These are phyloP conservation scores for Allomyces javanicus DNA, from an alignment of 192 early-diverging fungal species.

Conservation along the genomic window DNA sequence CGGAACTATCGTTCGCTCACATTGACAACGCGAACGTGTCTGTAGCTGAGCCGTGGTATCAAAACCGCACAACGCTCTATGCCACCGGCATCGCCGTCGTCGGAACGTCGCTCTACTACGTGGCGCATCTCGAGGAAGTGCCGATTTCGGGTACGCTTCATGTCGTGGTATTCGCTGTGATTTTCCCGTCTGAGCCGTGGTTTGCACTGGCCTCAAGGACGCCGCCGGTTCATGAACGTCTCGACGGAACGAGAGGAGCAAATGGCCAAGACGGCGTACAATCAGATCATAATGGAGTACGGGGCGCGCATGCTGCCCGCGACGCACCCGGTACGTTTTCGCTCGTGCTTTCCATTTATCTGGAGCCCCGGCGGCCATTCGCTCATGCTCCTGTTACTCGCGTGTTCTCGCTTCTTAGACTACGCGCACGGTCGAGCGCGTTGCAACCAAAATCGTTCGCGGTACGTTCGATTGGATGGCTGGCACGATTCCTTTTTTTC, in stretches of 20 bases:
- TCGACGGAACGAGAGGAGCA: slow-evolving; percentile 31
- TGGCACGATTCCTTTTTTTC: too few species aligned
- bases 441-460: too few species aligned
- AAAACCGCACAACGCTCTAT: background rate
- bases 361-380: too few species aligned
- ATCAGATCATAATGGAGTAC: slow-evolving; percentile 44
- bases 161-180: too few species aligned
- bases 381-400: too few species aligned
- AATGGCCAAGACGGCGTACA: slow-evolving; percentile 51
- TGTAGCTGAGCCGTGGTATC: too few species aligned
- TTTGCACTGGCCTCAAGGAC: background rate
- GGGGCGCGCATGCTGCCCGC: slow-evolving; percentile 42
- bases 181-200: too few species aligned
- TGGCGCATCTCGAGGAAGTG: background rate
- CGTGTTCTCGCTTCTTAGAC: too few species aligned
- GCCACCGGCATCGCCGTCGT: background rate
- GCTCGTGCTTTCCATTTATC: slow-evolving; percentile 8
- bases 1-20: too few species aligned
- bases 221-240: slow-evolving; percentile 44
- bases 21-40: too few species aligned
- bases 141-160: background rate
- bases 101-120: background rate
- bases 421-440: too few species aligned
- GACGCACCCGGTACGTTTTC: slow-evolving; percentile 30
- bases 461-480: too few species aligned